Evolutionary conservation across 2,329 filamentous ascomycete species (phyloP).

Genomic region (Fusarium pseudocircinatum): DNA sequence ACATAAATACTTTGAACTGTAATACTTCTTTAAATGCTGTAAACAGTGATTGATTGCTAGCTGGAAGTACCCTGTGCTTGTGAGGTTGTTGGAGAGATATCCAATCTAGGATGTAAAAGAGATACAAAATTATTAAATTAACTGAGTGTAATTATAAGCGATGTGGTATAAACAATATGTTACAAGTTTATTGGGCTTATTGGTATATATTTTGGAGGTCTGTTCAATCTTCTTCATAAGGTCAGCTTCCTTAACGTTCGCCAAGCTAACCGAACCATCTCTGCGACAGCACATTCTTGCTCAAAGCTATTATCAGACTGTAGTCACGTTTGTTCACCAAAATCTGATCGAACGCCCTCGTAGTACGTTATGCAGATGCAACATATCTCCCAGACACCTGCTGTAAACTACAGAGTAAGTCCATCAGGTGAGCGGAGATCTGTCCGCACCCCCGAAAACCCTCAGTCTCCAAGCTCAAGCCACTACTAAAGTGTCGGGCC

Average conservation of each 20-base stretch:
- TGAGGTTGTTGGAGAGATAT: neutral
- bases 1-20: neutral
- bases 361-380: accelerated
- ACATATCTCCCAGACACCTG: neutral
- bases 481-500: neutral
- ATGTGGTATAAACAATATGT: no score
- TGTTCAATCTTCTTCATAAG: neutral
- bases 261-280: neutral
- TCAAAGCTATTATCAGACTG: neutral
- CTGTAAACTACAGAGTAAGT: neutral
- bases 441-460: neutral
- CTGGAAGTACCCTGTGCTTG: neutral
- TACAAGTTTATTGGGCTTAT: no score
- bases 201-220: neutral
- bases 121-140: neutral
- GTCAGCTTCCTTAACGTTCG: neutral
- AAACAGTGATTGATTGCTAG: neutral
- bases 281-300: accelerated
- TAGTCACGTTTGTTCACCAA: neutral
- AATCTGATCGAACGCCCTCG: accelerated
- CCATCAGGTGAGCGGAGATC: neutral
- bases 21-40: neutral
- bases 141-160: no score
- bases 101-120: neutral
- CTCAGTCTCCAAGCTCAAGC: neutral